phyloP scores from a whole-genome alignment of 2,329 filamentous ascomycete genomes.

The Cladorrhinum sp. region DNA sequence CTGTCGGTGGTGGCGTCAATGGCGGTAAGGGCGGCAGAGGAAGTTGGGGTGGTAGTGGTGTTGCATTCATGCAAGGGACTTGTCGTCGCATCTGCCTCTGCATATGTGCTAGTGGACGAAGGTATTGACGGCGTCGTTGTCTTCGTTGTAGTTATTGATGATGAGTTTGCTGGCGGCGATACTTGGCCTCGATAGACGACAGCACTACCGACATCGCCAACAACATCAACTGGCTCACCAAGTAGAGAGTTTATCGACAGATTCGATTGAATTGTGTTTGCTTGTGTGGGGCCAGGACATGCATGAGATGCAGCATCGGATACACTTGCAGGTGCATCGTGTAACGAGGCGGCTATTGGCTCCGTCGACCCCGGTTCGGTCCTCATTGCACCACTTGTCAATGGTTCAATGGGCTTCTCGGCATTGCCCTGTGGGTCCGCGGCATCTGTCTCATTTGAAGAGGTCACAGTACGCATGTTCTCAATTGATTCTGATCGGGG shows the following conservation, averaged over 20 bases:
- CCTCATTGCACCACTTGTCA: constrained; percentile 23
- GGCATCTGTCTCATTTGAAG: not conserved
- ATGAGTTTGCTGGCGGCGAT: not conserved
- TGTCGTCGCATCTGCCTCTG: not conserved
- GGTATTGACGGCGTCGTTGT: not conserved
- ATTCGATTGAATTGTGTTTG: not conserved
- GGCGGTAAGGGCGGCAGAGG: not conserved
- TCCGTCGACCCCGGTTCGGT: constrained; percentile 9
- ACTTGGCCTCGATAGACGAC: too few species aligned
- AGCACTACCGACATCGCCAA: not conserved
- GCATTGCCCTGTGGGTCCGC: constrained; percentile 15
- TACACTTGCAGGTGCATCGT: not conserved
- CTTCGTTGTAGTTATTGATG: not conserved
- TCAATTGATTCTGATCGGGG: constrained; percentile 1
- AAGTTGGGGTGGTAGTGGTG: not conserved
- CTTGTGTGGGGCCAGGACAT: not conserved
- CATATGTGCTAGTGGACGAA: not conserved
- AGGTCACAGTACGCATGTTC: constrained; percentile 4
- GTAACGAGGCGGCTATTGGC: constrained; percentile 21
- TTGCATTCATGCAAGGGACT: not conserved
- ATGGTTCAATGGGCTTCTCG: constrained; percentile 22
- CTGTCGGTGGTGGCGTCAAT: not conserved
- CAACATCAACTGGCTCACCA: not conserved
- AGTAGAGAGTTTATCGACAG: not conserved
- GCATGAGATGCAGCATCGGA: not conserved